Evolutionary conservation across 345 rosid species (phyloP), one percentile per base, ranked within the genome.

Genomic region (Lumnitzera littorea): DNA sequence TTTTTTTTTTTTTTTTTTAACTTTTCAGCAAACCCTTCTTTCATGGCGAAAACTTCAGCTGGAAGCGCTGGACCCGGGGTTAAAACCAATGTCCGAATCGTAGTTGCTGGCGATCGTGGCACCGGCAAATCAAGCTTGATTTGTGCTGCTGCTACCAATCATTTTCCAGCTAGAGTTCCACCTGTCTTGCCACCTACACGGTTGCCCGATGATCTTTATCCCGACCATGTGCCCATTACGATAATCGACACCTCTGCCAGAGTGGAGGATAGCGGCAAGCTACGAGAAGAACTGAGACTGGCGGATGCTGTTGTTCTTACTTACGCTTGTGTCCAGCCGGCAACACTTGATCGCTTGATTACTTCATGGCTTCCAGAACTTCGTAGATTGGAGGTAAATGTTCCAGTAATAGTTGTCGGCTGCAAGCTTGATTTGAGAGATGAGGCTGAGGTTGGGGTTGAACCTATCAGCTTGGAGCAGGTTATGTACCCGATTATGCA

Each of bases 111-210:
- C 43, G 99, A 88, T 60, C 84, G 82, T 23, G 91, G 96, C 43
- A 91, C 95, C 1, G 97, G 99, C 24, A 95, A 95, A 70, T 90
- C 99, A 12, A 95, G 95, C 78, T 78, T 95, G 80, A 91, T 95
- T 70, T 82, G 83, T 2, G 87, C 94, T 29, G 96, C 96, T 12
- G 88, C 95, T 3, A 70, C 89, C 1, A 95, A 91, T 16, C 58
- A 68, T 31, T 88, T 78, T 63, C 91, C 89, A 5, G 53, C 84
- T 4, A 91, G 76, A 54, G 82, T 77, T 14, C 92, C 91, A 23
- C 92, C 88, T 2, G 81, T 95, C 60, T 72, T 94, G 54, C 99
- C 96, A 8, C 91, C 89, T 13, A 85, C 92, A 1, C 71, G 88
- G 55, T 54, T 91, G 70, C 94, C 96, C 0, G 77, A 77, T 56